Conservation (phyloP, 345 rosid genomes). For the Rhizophora apiculata region DNA sequence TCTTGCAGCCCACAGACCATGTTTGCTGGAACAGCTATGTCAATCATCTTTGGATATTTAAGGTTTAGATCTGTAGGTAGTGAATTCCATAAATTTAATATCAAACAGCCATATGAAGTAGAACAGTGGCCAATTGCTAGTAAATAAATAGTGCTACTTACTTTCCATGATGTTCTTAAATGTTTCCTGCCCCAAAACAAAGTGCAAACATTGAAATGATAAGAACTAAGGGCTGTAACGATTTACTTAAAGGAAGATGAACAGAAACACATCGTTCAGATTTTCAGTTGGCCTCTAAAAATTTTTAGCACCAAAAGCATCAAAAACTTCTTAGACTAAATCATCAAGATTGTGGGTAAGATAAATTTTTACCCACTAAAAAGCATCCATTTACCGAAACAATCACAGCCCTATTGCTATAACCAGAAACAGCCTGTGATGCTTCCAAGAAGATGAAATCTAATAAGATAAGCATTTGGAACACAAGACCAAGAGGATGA, state of each 20-base stretch:
- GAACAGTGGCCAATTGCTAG: not conserved
- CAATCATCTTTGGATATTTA: slow-evolving; percentile 89
- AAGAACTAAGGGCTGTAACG: not conserved
- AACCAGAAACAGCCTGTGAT: too few relatives aligned
- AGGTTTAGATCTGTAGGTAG: slow-evolving; percentile 60
- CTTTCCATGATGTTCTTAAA: slow-evolving; percentile 81
- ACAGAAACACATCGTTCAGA: too few relatives aligned
- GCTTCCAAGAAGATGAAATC: too few relatives aligned
- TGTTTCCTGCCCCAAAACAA: slow-evolving; percentile 47
- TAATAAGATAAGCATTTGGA: not conserved
- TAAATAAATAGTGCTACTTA: slow-evolving; percentile 31
- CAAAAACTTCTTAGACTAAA: too few relatives aligned
- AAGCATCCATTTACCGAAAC: too few relatives aligned
- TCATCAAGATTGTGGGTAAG: too few relatives aligned
- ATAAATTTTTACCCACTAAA: too few relatives aligned
- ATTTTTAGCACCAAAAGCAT: too few relatives aligned
- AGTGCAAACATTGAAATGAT: not conserved
- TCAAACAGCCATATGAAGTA: not conserved
- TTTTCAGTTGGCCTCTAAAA: too few relatives aligned
- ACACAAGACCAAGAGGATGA: slow-evolving; percentile 8
- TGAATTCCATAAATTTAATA: not conserved
- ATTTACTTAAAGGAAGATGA: too few relatives aligned
- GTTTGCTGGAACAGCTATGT: slow-evolving; percentile 78
- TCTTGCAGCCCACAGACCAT: slow-evolving; percentile 91
- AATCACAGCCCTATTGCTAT: too few relatives aligned